phyloP scores from a whole-genome alignment of 2,329 filamentous ascomycete genomes.

The Penicillium vulpinum region DNA sequence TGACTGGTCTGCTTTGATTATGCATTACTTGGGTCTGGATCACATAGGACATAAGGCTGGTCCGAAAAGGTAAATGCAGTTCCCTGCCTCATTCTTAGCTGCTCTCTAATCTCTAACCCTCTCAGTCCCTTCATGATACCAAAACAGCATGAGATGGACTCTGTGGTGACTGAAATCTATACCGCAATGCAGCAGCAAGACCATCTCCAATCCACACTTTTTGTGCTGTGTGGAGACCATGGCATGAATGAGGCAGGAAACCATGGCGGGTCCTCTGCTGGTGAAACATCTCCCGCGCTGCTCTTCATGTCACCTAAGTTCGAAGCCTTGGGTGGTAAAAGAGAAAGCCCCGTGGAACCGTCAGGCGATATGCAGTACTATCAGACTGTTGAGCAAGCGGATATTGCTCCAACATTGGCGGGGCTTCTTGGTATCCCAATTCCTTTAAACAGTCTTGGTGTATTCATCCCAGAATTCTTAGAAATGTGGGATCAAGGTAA shows the following conservation, averaged over 20 bases:
- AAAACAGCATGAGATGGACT: slow-evolving; percentile 94
- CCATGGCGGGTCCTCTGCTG: slow-evolving; percentile 88
- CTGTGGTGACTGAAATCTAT: slow-evolving; percentile 74
- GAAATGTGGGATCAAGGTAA: slow-evolving; percentile 70
- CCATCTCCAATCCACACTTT: slow-evolving; percentile 74
- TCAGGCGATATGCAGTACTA: slow-evolving; percentile 81
- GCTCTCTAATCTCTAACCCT: slow-evolving; percentile 28
- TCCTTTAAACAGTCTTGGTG: slow-evolving; percentile 84
- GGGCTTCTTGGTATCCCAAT: slow-evolving; percentile 84
- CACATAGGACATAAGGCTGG: slow-evolving; percentile 98
- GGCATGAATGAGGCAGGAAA: slow-evolving; percentile 99
- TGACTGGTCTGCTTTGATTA: slow-evolving; percentile 91
- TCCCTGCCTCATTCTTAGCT: slow-evolving; percentile 1
- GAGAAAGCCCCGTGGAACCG: slow-evolving; percentile 57
- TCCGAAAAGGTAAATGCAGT: slow-evolving; percentile 64
- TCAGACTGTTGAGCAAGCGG: slow-evolving; percentile 82
- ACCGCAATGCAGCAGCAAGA: slow-evolving; percentile 67
- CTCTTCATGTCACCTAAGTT: slow-evolving; percentile 89
- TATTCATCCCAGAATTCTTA: slow-evolving; percentile 78
- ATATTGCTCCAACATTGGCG: slow-evolving; percentile 85
- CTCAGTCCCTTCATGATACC: slow-evolving; percentile 81
- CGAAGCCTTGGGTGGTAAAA: slow-evolving; percentile 49
- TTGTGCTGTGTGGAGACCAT: slow-evolving; percentile 89
- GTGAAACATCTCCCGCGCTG: slow-evolving; percentile 90
- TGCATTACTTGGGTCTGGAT: slow-evolving; percentile 94